A percentile compares a stretch with the other conserved stretches of the same genome.
These are phyloP conservation scores for Mycocalia duriaeana DNA, from an alignment of 1,284 basidiomycete species.

Conservation along the genomic window DNA sequence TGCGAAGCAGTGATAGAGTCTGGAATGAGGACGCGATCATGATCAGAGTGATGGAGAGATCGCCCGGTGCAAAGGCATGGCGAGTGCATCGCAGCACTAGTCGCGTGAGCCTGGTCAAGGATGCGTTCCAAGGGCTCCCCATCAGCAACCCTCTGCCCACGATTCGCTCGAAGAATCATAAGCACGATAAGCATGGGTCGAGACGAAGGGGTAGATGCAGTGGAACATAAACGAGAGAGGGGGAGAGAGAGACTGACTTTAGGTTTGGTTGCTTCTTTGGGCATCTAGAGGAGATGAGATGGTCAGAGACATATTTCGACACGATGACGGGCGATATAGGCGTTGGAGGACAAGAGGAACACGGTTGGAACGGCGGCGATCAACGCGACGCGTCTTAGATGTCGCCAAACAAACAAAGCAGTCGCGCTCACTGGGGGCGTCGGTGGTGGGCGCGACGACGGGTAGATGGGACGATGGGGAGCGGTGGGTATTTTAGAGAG, in stretches of 20 bases:
- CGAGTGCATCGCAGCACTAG: no score
- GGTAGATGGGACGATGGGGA: slow-evolving; percentile 6
- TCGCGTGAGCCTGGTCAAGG: no score
- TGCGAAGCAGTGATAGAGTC: no score
- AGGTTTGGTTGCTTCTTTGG: slow-evolving; percentile 73
- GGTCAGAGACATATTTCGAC: slow-evolving; percentile 15
- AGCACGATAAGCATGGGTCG: slow-evolving; percentile 7
- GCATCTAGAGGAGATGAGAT: slow-evolving; percentile 54
- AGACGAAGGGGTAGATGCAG: slow-evolving; percentile 8
- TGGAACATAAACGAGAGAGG: slow-evolving; percentile 3
- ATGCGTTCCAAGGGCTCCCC: no score
- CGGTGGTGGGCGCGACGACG: slow-evolving; percentile 1
- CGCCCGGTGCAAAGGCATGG: no score
- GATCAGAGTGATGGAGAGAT: no score
- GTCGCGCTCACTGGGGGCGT: slow-evolving; percentile 11
- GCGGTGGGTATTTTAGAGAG: slow-evolving; percentile 4
- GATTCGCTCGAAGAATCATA: slow-evolving; percentile 3
- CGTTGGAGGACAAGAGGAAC: slow-evolving; percentile 5
- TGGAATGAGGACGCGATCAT: no score
- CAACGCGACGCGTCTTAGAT: slow-evolving; percentile 23
- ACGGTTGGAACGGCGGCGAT: slow-evolving; percentile 5
- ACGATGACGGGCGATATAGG: slow-evolving; percentile 11
- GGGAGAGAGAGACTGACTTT: slow-evolving; percentile 47
- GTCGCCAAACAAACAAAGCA: slow-evolving; percentile 31
- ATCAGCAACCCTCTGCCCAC: slow-evolving; percentile 10